Base-by-base conservation (phyloP, 768 basidiomycete genomes). In the Tylopilus sp. region DNA sequence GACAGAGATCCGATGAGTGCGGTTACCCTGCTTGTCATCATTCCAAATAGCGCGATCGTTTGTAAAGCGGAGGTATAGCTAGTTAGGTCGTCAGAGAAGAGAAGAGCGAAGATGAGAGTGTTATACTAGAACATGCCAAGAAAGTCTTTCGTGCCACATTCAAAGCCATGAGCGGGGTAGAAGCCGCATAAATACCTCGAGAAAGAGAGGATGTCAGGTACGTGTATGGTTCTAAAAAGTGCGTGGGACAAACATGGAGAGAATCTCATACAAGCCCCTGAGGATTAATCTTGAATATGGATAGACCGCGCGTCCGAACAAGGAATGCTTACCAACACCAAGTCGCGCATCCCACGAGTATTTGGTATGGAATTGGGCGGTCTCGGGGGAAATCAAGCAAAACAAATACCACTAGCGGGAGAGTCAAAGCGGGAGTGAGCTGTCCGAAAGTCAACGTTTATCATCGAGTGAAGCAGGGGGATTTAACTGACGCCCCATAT, bases 351-450 rank as follows among this genome's bases (percentile, higher is more conserved):
- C 76, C 68, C 17, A 89, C 70, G 42, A 80, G 73, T n/a, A 74
- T 45, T 69, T 92, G 90, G 66, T 89, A 91, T 6, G 79, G 66
- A 26, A 72, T 67, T 14, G 74, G 73, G 19, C 79, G 76, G 55
- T 85, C 80, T 38, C 85, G 76, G 2, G 89, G 89, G 75, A 82
- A 84, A 72, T 92, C 85, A 62, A 80, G 85, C 50, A 85, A 72
- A 51, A 90, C 78, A 75, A 89, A 76, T 46, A 66, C 78, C 73
- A 83, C 64, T 31, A 90, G 71, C 1, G 85, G 86, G 21, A 90
- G 66, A 26, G 80, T 85, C 46, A 87, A 66, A 4, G 71, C 66
- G 3, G 88, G 83, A 3, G 82, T 78, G 58, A 87, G 55, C 84
- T 80, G 43, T 13, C 22, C 25, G 50, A 22, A 26, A 34, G 51